phyloP scores from a whole-genome alignment of 495 filamentous ascomycete genomes.

The Aspergillus funiculosus region DNA sequence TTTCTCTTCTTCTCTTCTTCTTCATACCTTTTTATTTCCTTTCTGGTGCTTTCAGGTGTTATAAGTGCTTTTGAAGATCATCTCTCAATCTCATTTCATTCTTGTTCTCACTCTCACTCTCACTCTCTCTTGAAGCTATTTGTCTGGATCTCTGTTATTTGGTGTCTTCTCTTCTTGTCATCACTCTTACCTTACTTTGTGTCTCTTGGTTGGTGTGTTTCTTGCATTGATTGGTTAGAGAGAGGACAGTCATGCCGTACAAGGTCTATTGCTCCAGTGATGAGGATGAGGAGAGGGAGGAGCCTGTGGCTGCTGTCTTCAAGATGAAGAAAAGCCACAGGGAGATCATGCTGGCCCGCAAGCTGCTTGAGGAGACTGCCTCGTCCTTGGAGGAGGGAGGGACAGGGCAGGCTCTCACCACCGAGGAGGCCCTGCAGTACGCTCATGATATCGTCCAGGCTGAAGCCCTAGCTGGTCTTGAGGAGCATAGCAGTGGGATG shows the following conservation, averaged over 20 bases:
- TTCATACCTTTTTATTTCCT: neutral
- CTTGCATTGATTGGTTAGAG: neutral
- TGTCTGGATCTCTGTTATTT: neutral
- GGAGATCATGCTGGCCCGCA: slow-evolving; percentile 5
- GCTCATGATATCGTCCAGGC: neutral
- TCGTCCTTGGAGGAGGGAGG: neutral
- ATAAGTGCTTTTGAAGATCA: slow-evolving; percentile 2
- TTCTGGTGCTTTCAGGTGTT: neutral
- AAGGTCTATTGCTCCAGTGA: neutral
- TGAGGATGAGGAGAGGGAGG: neutral
- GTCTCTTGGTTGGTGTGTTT: neutral
- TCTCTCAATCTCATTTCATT: neutral
- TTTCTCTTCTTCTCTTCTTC: neutral
- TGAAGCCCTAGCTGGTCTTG: neutral
- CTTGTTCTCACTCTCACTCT: neutral
- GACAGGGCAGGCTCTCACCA: neutral
- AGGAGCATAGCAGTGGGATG: neutral
- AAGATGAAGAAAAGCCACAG: slow-evolving; percentile 16
- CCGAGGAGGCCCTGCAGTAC: neutral
- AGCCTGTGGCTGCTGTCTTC: slow-evolving; percentile 10
- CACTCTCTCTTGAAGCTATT: neutral
- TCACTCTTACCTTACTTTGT: neutral
- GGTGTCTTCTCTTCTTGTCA: no score
- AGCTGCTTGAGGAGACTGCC: slow-evolving; percentile 7
- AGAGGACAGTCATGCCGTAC: slow-evolving; percentile 9